These are phyloP conservation scores for Venturia carpophila DNA, from an alignment of 2,329 filamentous ascomycete species.

Conservation along the genomic window DNA sequence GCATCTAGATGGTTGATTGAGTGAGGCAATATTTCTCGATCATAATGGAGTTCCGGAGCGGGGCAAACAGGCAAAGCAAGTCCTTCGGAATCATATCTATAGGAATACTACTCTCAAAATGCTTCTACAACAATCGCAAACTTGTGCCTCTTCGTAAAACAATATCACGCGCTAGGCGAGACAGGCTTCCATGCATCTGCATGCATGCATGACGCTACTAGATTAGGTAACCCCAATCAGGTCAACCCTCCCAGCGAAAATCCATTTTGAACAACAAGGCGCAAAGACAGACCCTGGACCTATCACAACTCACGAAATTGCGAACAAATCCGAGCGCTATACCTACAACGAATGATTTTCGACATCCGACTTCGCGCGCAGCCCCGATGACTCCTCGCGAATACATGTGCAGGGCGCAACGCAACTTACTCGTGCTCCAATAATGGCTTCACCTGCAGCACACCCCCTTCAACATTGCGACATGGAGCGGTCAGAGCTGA, in stretches of 20 bases:
- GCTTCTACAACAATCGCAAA: background rate
- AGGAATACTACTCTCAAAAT: background rate
- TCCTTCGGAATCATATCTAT: background rate
- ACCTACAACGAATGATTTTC: no score
- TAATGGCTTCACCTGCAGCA: no score
- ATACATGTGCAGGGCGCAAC: background rate
- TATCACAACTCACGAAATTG: background rate
- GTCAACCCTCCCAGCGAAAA: background rate
- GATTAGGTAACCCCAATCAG: no score
- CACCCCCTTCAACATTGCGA: background rate
- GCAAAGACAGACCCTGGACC: background rate
- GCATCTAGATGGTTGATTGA: background rate
- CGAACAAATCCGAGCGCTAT: background rate
- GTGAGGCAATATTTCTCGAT: background rate
- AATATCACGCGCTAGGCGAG: background rate
- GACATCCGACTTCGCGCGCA: background rate
- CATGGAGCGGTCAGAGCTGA: background rate
- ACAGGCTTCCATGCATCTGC: background rate
- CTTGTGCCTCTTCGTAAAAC: background rate
- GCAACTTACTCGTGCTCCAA: background rate
- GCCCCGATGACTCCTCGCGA: no score
- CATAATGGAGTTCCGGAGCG: background rate
- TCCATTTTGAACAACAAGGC: background rate
- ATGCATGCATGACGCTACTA: background rate
- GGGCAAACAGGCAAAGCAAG: background rate